Percentiles rank a stretch among this genome's conserved stretches.
Evolutionary conservation across 1,284 basidiomycete genomes (phyloP).

Genomic region (Moesziomyces sp.): DNA sequence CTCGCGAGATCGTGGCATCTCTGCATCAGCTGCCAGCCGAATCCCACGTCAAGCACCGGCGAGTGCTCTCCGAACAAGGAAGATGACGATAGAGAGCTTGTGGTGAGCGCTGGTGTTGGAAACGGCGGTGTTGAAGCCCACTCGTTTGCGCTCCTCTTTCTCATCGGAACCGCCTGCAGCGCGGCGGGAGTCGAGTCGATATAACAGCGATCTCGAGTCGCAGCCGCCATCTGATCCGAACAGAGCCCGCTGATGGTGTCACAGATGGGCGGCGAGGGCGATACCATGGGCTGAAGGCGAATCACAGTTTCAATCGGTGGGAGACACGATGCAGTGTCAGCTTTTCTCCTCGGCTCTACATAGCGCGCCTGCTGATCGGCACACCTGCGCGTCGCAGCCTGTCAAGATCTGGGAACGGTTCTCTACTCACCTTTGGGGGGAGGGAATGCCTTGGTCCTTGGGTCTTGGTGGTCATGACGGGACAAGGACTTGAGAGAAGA

Average conservation of each 20-base stretch:
- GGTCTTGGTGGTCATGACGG: slow-evolving; percentile 32
- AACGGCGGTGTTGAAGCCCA: slow-evolving; percentile 29
- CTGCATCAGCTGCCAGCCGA: slow-evolving; percentile 1
- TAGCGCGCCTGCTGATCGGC: too few relatives aligned
- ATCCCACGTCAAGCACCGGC: slow-evolving; percentile 7
- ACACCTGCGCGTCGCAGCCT: too few relatives aligned
- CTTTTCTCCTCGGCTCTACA: too few relatives aligned
- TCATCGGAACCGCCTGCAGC: slow-evolving; percentile 2
- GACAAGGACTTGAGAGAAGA: slow-evolving; percentile 6
- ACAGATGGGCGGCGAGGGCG: slow-evolving; percentile 6
- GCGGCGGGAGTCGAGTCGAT: slow-evolving; percentile 6
- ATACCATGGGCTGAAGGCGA: slow-evolving; percentile 17
- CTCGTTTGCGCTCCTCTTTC: slow-evolving; percentile 12
- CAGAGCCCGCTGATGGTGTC: slow-evolving; percentile 4
- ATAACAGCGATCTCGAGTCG: slow-evolving; percentile 11
- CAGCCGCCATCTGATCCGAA: slow-evolving; percentile 8
- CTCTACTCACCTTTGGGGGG: slow-evolving; percentile 37
- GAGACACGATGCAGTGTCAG: neutral
- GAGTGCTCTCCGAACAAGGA: slow-evolving; percentile 27
- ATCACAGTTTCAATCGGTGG: too few relatives aligned
- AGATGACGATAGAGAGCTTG: slow-evolving; percentile 35
- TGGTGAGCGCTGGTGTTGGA: slow-evolving; percentile 25
- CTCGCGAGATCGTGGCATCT: slow-evolving; percentile 11
- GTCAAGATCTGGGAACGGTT: slow-evolving; percentile 3
- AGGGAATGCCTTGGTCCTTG: slow-evolving; percentile 40